Base-by-base conservation (phyloP, 148 eudicot species). In the Suaeda aralocaspica region DNA sequence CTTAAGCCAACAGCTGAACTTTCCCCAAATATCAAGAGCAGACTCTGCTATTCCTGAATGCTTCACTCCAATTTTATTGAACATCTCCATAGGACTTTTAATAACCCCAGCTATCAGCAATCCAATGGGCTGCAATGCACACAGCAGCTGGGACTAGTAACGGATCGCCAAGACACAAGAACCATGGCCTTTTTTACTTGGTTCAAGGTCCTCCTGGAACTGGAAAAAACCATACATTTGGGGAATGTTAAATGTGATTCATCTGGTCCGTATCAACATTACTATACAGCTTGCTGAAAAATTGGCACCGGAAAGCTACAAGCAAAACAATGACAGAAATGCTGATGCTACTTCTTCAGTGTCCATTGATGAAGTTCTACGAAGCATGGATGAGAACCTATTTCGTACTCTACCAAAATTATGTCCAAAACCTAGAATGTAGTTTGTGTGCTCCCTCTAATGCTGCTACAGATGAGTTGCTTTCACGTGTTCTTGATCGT, bases 171-270 rank as follows among this genome's bases (percentile, higher is more conserved):
- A 81, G 84, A 91, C 76, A 80, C 97, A 88, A 82, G 98, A 93
- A 6, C 98, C 97, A 51, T 94, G 99, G 99, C 99, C 99, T n/a
- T n/a, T 28, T 94, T 94, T 70, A 94, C 99, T 79, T 94, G 66
- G 99, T 94, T 52, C 99, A 94, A 84, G 99, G 99, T 19, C 99
- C 99, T 63, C 99, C 99, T 24, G 99, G 99, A 30, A 94, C 99
- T 16, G 99, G 99, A 46, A 94, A 94, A 73, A 94, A 97, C 0
- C 99, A 94, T 74, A 94, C 97, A 2, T 94, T 5, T 89, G 99
- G 96, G 99, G 99, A 75, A 94, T 94, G 99, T 85, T 94, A 48
- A 94, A 94, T 69, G 97, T 94, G 46, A 94, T 94, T 70, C 99
- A 94, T 79, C 86, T 94, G 60, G 97, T 94, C 36, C 99, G 78